Percentiles rank a stretch among this genome's conserved stretches.
Conservation (phyloP, 2,329 filamentous ascomycete species). For the Trichoderma cornu-damae region DNA sequence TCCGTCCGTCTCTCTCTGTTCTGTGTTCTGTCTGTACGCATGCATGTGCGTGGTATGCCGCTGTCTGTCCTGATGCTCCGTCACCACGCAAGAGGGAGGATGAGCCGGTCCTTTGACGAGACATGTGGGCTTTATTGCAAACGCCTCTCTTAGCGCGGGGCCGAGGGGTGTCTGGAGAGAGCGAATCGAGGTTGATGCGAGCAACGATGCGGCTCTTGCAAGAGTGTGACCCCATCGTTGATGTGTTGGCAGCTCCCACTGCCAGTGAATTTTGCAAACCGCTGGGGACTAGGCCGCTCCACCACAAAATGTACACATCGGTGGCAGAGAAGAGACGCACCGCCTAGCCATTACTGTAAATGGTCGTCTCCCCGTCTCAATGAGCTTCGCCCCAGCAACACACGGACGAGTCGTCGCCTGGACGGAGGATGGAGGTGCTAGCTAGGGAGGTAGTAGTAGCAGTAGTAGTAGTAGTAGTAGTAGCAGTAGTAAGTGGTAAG, state of each 20-base stretch:
- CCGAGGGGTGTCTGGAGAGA: constrained; percentile 41
- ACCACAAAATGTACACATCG: constrained; percentile 45
- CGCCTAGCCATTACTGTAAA: constrained; percentile 27
- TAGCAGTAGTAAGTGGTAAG: constrained; percentile 9
- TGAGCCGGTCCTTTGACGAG: constrained; percentile 43
- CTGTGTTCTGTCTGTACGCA: constrained; percentile 11
- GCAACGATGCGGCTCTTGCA: constrained; percentile 60
- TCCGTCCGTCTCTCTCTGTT: too few species aligned
- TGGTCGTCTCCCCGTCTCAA: constrained; percentile 39
- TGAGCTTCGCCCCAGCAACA: constrained; percentile 32
- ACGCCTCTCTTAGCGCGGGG: constrained; percentile 48
- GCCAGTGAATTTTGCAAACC: constrained; percentile 67
- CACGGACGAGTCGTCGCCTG: constrained; percentile 12
- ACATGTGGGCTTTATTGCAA: constrained; percentile 57
- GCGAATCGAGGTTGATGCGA: constrained; percentile 47
- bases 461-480: too few species aligned
- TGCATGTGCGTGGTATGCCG: constrained; percentile 1
- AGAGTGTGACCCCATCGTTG: constrained; percentile 64
- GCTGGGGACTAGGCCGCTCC: constrained; percentile 59
- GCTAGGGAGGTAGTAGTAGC: neutral
- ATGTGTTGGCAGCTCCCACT: constrained; percentile 86
- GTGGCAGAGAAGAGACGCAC: constrained; percentile 35
- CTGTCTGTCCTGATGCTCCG: constrained; percentile 9
- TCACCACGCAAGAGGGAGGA: constrained; percentile 36
- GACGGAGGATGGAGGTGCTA: neutral